Base-by-base conservation (phyloP, 106 monocot genomes). In the Allium sativum region DNA sequence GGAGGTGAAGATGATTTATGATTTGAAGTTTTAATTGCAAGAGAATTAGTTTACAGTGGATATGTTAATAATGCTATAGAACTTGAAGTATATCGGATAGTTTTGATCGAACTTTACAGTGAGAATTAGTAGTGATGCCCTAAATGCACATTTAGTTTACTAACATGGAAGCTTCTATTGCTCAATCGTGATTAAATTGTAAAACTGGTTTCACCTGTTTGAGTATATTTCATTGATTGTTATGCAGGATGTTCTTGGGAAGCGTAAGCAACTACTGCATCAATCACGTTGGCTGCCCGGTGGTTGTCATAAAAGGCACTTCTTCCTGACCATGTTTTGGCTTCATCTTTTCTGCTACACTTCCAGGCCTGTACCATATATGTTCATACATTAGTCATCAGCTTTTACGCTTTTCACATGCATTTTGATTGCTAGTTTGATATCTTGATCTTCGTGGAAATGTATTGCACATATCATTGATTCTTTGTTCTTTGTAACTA, bases 251-350 rank as follows among this genome's bases (percentile, higher is more conserved):
- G 84, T 93, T 93, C 60, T 44, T 93, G 66, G 92, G 92, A 43
- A 93, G 88, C 58, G 92, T 93, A 16, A 93, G 92, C 81, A 88
- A 93, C 72, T 79, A 79, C 57, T 93, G 92, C 72, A 75, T 93
- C 77, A 93, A 93, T 68, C 76, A 88, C 45, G 92, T 82, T 4
- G 61, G 59, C 13, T 79, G 88, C 63, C 92, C 92, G 41, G 84
- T 88, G 12, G 61, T 93, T 20, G 92, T 93, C 10, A 88, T 88
- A 65, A 93, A 93, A 65, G 81, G 74, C 15, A 68, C 81, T 21
- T 52, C 65, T 65, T 58, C 1, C 40, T 8, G 58, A 48, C 0
- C 18, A 31, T 31, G 31, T 31, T 31, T 61, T 61, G 21, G 70
- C 58, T 40, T 48, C 45, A 11, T 31, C 48, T 63, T 61, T 21